Evolutionary conservation across 805 yeast genomes (phyloP), one percentile per base, ranked within the genome.

Genomic region (Barnettozyma sp.): DNA sequence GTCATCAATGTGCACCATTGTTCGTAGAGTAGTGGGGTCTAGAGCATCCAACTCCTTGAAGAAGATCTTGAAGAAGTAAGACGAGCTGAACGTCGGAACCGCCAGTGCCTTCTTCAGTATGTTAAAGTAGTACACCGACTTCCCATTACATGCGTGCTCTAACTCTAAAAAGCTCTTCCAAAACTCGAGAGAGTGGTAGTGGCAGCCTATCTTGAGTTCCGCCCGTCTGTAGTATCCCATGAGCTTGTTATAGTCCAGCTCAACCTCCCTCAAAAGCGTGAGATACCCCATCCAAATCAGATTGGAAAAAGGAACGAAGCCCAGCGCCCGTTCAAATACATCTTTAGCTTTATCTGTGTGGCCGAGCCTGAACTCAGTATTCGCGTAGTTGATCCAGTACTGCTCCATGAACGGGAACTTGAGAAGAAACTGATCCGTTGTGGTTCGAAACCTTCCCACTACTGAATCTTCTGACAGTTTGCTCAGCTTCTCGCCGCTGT

Each of bases 361-460:
- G 1, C 75, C 76, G 21, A 72, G 49, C 22, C 54, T 56, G 43
- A 64, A 70, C 43, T 67, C 69, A 63, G 68, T 58, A 4, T 55
- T 48, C 0, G 81, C 79, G 49, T 59, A 74, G 25, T 67, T 60
- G n/a, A 72, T 55, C 83, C 83, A 78, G 46, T 73, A 73, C 30
- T 70, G 71, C 42, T 68, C 73, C 21, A 69, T 53, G 5, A 58
- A 50, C 0, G 84, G 83, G 45, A 56, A 76, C 31, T 63, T 61
- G 1, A 52, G 51, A 12, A 77, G 56, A 11, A 76, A 49, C 26
- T 66, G 61, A 29, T 60, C 60, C 43, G 66, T 73, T 2, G 71
- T 50, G 4, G 55, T 40, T 29, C 68, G 47, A 23, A 75, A 48
- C 8, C 62, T 39, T 15, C 58, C 50, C 7, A 65, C 42, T 29